A percentile compares a stretch with the other conserved stretches of the same genome.
Conservation (phyloP, 1,284 basidiomycete species). For the Schizophyllum commune region DNA sequence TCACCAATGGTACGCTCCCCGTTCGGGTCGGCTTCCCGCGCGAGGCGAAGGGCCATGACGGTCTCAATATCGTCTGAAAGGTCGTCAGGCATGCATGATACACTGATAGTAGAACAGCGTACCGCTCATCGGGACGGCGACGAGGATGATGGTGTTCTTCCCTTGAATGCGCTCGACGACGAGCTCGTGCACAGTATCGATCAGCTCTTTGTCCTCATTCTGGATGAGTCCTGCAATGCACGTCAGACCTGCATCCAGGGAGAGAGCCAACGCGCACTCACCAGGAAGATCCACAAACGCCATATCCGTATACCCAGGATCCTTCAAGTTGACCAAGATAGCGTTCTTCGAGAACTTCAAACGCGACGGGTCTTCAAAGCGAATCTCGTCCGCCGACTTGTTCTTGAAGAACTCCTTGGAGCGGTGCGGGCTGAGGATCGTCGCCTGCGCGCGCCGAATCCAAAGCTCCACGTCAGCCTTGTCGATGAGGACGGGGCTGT, state of each 20-base stretch:
- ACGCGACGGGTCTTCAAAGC: constrained; percentile 16
- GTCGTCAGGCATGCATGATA: background rate
- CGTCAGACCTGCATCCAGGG: background rate
- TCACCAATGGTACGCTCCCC: constrained; percentile 55
- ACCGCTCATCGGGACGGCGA: constrained; percentile 59
- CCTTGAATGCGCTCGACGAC: constrained; percentile 37
- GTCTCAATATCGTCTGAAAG: constrained; percentile 57
- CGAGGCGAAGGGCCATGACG: constrained; percentile 48
- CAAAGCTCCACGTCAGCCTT: constrained; percentile 39
- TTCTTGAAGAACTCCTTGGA: constrained; percentile 24
- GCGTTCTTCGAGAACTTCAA: constrained; percentile 49
- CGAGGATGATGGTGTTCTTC: constrained; percentile 45
- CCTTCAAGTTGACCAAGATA: constrained; percentile 29
- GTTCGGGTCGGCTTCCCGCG: constrained; percentile 39
- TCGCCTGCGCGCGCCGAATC: constrained; percentile 52
- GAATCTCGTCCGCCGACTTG: constrained; percentile 25
- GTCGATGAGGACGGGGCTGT: constrained; percentile 31
- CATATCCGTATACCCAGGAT: constrained; percentile 37
- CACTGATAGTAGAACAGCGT: background rate
- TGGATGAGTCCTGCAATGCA: constrained; percentile 41
- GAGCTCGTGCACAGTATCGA: constrained; percentile 39
- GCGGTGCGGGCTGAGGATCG: constrained; percentile 40
- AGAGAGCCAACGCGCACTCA: constrained; percentile 8
- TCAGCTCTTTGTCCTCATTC: constrained; percentile 34
- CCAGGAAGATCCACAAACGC: constrained; percentile 51